Evolutionary conservation across 208 protist genomes (phyloP).

Genomic region (Endotrypanum monterogeii): DNA sequence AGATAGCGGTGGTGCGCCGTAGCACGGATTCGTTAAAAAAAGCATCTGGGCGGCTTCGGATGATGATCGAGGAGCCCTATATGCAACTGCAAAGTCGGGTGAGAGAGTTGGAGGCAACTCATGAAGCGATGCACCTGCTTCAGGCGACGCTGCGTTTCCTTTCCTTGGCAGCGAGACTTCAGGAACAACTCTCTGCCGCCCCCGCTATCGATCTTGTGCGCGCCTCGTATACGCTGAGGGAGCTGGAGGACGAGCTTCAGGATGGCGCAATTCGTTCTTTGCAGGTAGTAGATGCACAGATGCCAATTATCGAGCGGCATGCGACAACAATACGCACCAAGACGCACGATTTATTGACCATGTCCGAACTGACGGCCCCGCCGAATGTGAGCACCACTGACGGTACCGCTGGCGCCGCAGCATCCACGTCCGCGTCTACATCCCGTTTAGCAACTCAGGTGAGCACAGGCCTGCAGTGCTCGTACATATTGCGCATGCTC

Average conservation of each 20-base stretch:
- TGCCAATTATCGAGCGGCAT: constrained; percentile 49
- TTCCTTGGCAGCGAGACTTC: constrained; percentile 48
- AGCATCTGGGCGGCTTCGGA: constrained; percentile 51
- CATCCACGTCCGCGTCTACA: constrained; percentile 1
- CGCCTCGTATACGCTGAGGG: constrained; percentile 59
- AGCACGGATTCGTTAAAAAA: constrained; percentile 52
- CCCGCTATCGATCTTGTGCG: constrained; percentile 45
- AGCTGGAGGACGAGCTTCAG: constrained; percentile 68
- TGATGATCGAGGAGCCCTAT: constrained; percentile 77
- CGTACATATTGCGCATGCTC: constrained; percentile 55
- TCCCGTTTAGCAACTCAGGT: constrained; percentile 35
- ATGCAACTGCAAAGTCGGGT: constrained; percentile 51
- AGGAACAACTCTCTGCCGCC: constrained; percentile 36
- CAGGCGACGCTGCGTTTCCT: constrained; percentile 60
- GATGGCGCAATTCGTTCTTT: constrained; percentile 41
- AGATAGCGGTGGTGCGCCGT: constrained; percentile 51
- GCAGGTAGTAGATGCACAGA: constrained; percentile 62
- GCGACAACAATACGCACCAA: constrained; percentile 49
- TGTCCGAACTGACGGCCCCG: constrained; percentile 28
- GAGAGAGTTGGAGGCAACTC: constrained; percentile 64
- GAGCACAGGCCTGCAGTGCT: constrained; percentile 64
- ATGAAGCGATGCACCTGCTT: constrained; percentile 45
- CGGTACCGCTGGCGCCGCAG: neutral
- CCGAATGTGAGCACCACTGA: neutral
- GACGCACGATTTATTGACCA: constrained; percentile 56